Conservation (phyloP, 2,329 filamentous ascomycete species). For the Microcyclospora tardicrescens region DNA sequence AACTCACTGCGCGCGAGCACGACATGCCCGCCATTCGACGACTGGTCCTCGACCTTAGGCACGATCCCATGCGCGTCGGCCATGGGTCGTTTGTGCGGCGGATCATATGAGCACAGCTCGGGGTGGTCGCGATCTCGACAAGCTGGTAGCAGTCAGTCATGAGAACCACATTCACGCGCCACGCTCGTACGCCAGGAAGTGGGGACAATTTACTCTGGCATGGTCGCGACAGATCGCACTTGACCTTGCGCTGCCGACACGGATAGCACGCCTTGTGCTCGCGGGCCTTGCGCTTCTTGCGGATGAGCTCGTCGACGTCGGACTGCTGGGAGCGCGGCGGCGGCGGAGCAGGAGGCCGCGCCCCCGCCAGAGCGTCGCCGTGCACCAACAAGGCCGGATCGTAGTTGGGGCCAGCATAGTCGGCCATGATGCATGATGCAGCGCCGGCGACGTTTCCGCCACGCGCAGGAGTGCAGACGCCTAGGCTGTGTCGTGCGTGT, state of each 20-base stretch:
- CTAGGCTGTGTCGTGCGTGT: too few species aligned
- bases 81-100: conserved; percentile 24
- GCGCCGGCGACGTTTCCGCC: too few species aligned
- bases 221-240: conserved; percentile 9
- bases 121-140: conserved; percentile 39
- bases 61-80: conserved; percentile 6
- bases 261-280: conserved; percentile 42
- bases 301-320: conserved; percentile 38
- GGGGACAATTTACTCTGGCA: neutral
- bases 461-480: too few species aligned
- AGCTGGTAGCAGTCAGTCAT: conserved; percentile 25
- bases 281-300: conserved; percentile 37
- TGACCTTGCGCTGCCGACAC: conserved; percentile 31
- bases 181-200: too few species aligned
- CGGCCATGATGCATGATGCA: too few species aligned
- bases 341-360: conserved; percentile 4
- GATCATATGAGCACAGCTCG: conserved; percentile 34
- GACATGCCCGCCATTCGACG: conserved; percentile 6
- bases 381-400: neutral
- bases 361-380: conserved; percentile 7
- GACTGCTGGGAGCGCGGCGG: conserved; percentile 22
- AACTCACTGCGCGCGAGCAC: conserved; percentile 29
- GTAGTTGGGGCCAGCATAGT: too few species aligned
- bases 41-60: too few species aligned
- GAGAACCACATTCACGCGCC: too few species aligned